Conservation (phyloP, 2,329 filamentous ascomycete genomes). For the Phialophora expanda region DNA sequence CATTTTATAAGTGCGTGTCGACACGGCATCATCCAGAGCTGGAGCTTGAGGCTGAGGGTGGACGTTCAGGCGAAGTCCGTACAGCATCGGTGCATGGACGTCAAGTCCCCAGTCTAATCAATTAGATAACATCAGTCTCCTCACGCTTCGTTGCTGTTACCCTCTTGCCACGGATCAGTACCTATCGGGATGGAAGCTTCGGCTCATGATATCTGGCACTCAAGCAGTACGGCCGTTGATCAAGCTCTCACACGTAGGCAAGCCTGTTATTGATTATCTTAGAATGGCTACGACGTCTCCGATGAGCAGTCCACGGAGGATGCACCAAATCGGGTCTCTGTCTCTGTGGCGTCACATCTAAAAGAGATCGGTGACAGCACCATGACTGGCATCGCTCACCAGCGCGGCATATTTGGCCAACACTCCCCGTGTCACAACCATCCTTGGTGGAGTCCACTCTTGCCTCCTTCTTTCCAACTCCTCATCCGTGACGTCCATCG, state of each 20-base stretch:
- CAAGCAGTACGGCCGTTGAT: neutral
- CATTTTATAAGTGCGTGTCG: too few relatives aligned
- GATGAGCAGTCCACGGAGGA: neutral
- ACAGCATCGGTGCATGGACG: too few relatives aligned
- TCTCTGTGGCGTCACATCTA: neutral
- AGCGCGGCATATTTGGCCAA: slow-evolving; percentile 87
- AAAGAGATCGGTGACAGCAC: slow-evolving; percentile 83
- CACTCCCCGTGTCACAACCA: slow-evolving; percentile 77
- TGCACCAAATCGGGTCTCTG: neutral
- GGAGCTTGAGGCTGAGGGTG: too few relatives aligned
- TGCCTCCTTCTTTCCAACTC: slow-evolving; percentile 69
- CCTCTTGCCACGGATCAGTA: too few relatives aligned
- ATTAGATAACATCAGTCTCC: too few relatives aligned
- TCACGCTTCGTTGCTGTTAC: too few relatives aligned
- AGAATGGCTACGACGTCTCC: neutral
- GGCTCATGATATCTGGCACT: neutral
- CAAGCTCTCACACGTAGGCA: neutral
- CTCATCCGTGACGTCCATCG: slow-evolving; percentile 73
- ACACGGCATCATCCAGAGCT: too few relatives aligned
- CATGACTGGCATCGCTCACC: slow-evolving; percentile 89
- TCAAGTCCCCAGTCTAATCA: too few relatives aligned
- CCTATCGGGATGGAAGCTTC: neutral
- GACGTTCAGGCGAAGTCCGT: too few relatives aligned
- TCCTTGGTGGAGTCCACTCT: slow-evolving; percentile 72
- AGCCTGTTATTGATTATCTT: neutral